Percentiles rank a stretch among this genome's conserved stretches.
phyloP scores from a whole-genome alignment of 768 basidiomycete species.

The Hericium alpestre region DNA sequence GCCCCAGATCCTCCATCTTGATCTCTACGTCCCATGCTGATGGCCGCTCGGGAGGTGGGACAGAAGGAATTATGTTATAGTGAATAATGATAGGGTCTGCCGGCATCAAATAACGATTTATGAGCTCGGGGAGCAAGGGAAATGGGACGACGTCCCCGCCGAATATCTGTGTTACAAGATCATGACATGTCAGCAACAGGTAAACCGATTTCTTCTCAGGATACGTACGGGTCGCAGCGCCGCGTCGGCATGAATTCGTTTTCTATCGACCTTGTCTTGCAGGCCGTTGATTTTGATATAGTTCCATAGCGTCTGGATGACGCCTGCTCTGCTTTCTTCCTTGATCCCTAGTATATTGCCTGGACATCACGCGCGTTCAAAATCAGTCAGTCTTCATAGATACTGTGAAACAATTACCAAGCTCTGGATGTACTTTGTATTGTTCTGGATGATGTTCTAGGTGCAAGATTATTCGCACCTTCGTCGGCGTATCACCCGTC shows the following conservation, averaged over 20 bases:
- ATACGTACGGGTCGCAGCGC: conserved; percentile 47
- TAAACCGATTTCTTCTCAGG: too few species aligned
- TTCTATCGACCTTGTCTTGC: conserved; percentile 74
- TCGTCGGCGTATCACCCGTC: conserved; percentile 69
- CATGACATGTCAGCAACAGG: too few species aligned
- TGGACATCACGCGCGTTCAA: conserved; percentile 15
- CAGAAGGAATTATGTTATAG: conserved; percentile 58
- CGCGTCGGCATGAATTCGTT: conserved; percentile 60
- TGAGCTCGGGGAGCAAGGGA: conserved; percentile 72
- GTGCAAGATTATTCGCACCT: conserved; percentile 75
- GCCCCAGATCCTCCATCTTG: conserved; percentile 68
- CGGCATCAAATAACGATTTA: conserved; percentile 67
- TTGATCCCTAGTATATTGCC: conserved; percentile 65
- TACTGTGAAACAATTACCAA: conserved; percentile 35
- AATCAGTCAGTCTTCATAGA: background rate
- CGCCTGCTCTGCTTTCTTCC: conserved; percentile 74
- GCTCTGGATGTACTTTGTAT: conserved; percentile 67
- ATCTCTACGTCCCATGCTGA: conserved; percentile 80
- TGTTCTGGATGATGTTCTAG: conserved; percentile 82
- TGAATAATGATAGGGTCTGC: conserved; percentile 76
- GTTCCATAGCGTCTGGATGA: conserved; percentile 82
- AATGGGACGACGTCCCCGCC: conserved; percentile 61
- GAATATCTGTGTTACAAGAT: conserved; percentile 44
- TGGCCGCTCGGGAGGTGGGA: conserved; percentile 49
- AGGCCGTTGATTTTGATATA: conserved; percentile 79